A percentile compares a stretch with the other conserved stretches of the same genome.
These are phyloP conservation scores for Dactylorhiza incarnata DNA, from an alignment of 106 monocot species.

Conservation along the genomic window DNA sequence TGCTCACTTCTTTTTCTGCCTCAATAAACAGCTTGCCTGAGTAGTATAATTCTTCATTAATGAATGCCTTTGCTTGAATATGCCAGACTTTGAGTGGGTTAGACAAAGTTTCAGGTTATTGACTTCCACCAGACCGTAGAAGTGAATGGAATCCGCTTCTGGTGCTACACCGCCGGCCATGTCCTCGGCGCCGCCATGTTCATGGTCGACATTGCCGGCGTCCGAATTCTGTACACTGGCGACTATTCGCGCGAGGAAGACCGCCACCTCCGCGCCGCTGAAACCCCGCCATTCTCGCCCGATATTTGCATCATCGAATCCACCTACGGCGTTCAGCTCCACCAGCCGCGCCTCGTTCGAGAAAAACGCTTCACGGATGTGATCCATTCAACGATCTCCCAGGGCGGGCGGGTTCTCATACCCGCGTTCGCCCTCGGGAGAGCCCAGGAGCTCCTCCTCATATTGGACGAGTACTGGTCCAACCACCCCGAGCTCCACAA, in stretches of 20 bases:
- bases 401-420: constrained; percentile 87
- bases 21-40: not conserved
- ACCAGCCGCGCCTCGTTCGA: constrained; percentile 71
- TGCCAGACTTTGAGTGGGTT: constrained; percentile 5
- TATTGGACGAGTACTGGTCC: constrained; percentile 93
- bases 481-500: constrained; percentile 89
- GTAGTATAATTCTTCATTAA: not conserved
- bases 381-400: constrained; percentile 69
- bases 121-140: constrained; percentile 97
- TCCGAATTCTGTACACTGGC: constrained; percentile 90
- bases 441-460: constrained; percentile 95
- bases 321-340: constrained; percentile 91
- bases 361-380: constrained; percentile 97
- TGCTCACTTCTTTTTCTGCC: not conserved
- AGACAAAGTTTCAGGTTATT: constrained; percentile 57
- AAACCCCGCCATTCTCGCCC: constrained; percentile 46
- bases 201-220: constrained; percentile 95
- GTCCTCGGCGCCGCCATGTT: constrained; percentile 99
- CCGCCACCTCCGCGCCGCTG: constrained; percentile 78
- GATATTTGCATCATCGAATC: constrained; percentile 95
- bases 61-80: not conserved
- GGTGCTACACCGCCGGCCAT: constrained; percentile 99
- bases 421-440: constrained; percentile 98
- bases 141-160: constrained; percentile 97
- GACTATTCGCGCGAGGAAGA: constrained; percentile 98